Base-by-base conservation (phyloP, 805 yeast genomes). In the Sungouiella thailandica region DNA sequence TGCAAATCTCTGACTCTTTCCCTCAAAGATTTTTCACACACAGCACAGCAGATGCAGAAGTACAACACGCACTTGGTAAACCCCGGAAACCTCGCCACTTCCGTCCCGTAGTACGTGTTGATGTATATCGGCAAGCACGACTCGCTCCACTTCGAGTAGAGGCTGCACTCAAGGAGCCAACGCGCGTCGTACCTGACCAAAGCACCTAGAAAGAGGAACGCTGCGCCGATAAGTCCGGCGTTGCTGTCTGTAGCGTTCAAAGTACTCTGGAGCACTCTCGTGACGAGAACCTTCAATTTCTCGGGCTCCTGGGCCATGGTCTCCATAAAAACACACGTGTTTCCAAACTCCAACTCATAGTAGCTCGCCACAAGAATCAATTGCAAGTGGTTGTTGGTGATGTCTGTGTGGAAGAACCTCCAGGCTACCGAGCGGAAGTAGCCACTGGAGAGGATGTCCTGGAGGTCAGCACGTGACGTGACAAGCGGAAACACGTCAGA, bases 361-460 rank as follows among this genome's bases (percentile, higher is more conserved):
- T 34, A 17, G 14, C 34, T 25, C 17, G 57, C 20, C 18, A 55
- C 30, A 4, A 57, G 51, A 7, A 69, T 49, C 29, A 61, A 45
- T 23, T 62, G 61, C 4, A 71, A 50, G 43, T 72, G 76, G 17
- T 56, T 60, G 28, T 57, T 49, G 3, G 70, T 53, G 7, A 60
- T 54, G 37, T 69, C 72, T 8, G 51, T 52, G 31, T 62, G 60
- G 37, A 68, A 67, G 26, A 51, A 42, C 9, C 54, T 56, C 77
- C 76, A 73, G 10, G 67, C 50, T 16, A 60, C 57, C n/a, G 49
- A 41, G 13, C 41, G 31, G 23, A 62, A 51, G 39, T 49, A 60
- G 14, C 38, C 44, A 2, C 58, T 33, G 6, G 30, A 28, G 7
- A 39, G 13, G 12, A 44, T 14, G 31, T 43, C 40, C 10, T 32